Conservation (phyloP, 331 rosid species). For the Arachis monticola region DNA sequence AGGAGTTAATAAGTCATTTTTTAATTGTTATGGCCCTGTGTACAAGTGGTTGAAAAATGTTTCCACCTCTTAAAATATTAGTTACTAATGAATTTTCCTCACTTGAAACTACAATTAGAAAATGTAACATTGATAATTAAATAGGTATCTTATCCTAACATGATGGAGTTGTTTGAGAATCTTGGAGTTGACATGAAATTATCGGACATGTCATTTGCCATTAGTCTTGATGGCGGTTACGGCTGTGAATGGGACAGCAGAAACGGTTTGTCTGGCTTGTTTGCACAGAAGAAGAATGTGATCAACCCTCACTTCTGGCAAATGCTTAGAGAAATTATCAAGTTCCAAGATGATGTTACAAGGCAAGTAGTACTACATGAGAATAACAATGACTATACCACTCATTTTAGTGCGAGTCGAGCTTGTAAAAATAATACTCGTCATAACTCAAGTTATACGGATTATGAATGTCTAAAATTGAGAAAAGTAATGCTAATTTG, state of each 20-base stretch:
- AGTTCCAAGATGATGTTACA: constrained; percentile 73
- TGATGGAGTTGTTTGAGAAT: constrained; percentile 89
- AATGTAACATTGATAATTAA: constrained; percentile 35
- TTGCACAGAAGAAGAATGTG: constrained; percentile 74
- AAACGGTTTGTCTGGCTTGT: constrained; percentile 73
- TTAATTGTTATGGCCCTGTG: too few relatives aligned
- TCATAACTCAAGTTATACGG: too few relatives aligned
- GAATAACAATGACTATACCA: too few relatives aligned
- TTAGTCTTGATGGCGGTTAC: constrained; percentile 69
- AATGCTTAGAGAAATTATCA: constrained; percentile 77
- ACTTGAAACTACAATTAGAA: too few relatives aligned
- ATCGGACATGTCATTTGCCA: constrained; percentile 91
- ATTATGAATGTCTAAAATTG: too few relatives aligned
- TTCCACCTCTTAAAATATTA: too few relatives aligned
- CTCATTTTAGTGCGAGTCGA: too few relatives aligned
- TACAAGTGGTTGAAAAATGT: too few relatives aligned
- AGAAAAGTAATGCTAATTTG: too few relatives aligned
- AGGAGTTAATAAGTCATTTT: too few relatives aligned
- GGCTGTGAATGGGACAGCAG: constrained; percentile 42
- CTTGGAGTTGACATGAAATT: constrained; percentile 85
- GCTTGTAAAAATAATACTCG: too few relatives aligned
- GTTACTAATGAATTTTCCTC: too few relatives aligned
- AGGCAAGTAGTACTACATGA: constrained; percentile 48
- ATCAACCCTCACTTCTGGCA: constrained; percentile 77
- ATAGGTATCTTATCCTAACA: constrained; percentile 94